A percentile compares a stretch with the other conserved stretches of the same genome.
Conservation (phyloP, 148 eudicot species). For the Amaranthus palmeri region DNA sequence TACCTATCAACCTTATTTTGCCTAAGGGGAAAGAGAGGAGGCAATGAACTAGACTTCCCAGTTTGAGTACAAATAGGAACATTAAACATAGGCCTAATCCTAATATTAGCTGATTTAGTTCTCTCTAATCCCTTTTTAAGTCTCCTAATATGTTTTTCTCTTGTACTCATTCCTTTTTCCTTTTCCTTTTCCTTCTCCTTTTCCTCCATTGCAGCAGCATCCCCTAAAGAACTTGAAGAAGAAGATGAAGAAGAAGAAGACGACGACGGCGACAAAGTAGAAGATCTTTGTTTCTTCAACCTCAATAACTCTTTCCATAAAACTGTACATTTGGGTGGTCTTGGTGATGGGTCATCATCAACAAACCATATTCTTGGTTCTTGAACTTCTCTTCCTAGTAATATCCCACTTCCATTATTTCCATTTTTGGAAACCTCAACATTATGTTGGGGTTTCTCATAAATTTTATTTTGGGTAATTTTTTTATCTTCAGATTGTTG, state of each 20-base stretch:
- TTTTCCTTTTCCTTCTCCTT: conserved; percentile 47
- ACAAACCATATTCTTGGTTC: conserved; percentile 67
- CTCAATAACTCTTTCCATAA: conserved; percentile 87
- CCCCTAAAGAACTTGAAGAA: conserved; percentile 44
- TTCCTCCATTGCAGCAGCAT: conserved; percentile 50
- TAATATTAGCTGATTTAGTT: conserved; percentile 65
- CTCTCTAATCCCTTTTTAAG: conserved; percentile 75
- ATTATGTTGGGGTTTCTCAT: too few relatives aligned
- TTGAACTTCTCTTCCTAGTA: conserved; percentile 25
- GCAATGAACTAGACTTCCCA: conserved; percentile 37
- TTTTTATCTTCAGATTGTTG: neutral
- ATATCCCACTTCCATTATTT: neutral
- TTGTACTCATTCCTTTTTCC: conserved; percentile 22
- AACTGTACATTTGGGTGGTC: conserved; percentile 90
- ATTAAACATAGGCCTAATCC: conserved; percentile 79
- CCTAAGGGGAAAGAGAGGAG: conserved; percentile 57
- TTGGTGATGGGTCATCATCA: conserved; percentile 93
- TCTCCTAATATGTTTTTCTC: conserved; percentile 56
- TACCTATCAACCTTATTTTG: conserved; percentile 50
- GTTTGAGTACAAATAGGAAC: conserved; percentile 64
- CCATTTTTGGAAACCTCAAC: neutral
- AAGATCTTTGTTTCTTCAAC: conserved; percentile 49
- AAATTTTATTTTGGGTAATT: neutral
- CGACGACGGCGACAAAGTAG: conserved; percentile 58
- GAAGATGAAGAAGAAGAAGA: conserved; percentile 57